Evolutionary conservation across 2,329 filamentous ascomycete species (phyloP).

Genomic region (Aspergillus udagawae): DNA sequence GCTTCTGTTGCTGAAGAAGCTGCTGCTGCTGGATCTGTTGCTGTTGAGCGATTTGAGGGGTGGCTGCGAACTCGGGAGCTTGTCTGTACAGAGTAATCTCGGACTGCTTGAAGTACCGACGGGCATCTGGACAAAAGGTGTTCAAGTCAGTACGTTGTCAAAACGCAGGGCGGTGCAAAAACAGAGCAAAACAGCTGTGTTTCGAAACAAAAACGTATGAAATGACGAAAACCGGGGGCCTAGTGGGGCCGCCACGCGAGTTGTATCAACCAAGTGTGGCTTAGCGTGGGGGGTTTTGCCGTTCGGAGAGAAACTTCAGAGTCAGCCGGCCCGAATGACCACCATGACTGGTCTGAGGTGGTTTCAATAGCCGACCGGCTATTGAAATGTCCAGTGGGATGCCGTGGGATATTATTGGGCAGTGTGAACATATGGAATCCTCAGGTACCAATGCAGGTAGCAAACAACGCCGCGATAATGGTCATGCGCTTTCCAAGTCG

Average conservation of each 20-base stretch:
- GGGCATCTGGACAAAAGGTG: conserved; percentile 61
- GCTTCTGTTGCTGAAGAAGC: conserved; percentile 29
- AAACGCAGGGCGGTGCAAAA: not conserved
- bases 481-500: not conserved
- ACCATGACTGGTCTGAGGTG: conserved; percentile 19
- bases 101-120: conserved; percentile 98
- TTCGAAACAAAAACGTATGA: conserved; percentile 3
- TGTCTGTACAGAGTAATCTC: conserved; percentile 97
- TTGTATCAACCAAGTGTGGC: conserved; percentile 10
- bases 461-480: conserved; percentile 4
- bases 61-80: conserved; percentile 44
- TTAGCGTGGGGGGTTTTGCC: conserved; percentile 28
- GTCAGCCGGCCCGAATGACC: conserved; percentile 16
- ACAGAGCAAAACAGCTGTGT: not conserved
- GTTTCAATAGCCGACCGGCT: conserved; percentile 35
- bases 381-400: conserved; percentile 22
- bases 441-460: conserved; percentile 14
- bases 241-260: conserved; percentile 22
- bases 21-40: conserved; percentile 39
- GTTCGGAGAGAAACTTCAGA: not conserved
- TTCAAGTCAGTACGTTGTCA: conserved; percentile 9
- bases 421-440: conserved; percentile 3
- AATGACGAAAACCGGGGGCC: conserved; percentile 14
- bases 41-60: conserved; percentile 38
- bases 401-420: conserved; percentile 13